Conservation (phyloP, 495 filamentous ascomycete species). For the Aspergillus campestris region DNA sequence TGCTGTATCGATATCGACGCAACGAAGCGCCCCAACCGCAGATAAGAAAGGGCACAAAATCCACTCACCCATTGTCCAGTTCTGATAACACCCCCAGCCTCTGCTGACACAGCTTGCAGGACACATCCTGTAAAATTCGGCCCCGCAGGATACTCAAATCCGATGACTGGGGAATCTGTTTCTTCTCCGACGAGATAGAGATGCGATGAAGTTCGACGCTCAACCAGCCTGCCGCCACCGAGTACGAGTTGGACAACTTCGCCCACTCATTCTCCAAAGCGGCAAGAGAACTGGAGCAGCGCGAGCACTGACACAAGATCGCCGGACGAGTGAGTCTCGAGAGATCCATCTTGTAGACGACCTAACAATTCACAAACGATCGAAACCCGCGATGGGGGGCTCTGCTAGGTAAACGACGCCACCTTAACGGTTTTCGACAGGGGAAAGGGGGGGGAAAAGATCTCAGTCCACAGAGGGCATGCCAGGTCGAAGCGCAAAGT, state of each 20-base stretch:
- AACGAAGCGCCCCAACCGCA: not conserved
- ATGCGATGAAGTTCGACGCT: conserved; percentile 38
- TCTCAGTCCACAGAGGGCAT: conserved; percentile 2
- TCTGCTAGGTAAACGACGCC: conserved; percentile 1
- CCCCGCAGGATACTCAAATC: conserved; percentile 33
- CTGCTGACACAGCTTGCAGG: conserved; percentile 39
- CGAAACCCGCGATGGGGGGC: not conserved
- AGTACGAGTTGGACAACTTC: conserved; percentile 34
- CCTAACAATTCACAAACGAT: not conserved
- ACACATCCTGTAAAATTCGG: conserved; percentile 33
- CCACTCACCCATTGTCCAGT: conserved; percentile 34
- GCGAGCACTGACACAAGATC: conserved; percentile 33
- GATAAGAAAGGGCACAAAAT: not conserved
- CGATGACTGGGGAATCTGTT: conserved; percentile 34
- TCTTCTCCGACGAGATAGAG: conserved; percentile 31
- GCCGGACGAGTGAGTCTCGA: conserved; percentile 32
- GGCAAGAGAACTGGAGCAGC: conserved; percentile 40
- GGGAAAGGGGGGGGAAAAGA: conserved; percentile 4
- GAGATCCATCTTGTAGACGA: conserved; percentile 26
- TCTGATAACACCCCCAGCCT: conserved; percentile 32
- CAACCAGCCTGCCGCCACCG: conserved; percentile 34
- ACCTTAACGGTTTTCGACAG: not conserved
- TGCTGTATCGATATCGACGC: not conserved
- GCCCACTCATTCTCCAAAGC: conserved; percentile 43
- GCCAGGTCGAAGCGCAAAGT: not conserved